Base-by-base conservation (phyloP, 2,329 filamentous ascomycete genomes). In the Juglanconis oblonga region DNA sequence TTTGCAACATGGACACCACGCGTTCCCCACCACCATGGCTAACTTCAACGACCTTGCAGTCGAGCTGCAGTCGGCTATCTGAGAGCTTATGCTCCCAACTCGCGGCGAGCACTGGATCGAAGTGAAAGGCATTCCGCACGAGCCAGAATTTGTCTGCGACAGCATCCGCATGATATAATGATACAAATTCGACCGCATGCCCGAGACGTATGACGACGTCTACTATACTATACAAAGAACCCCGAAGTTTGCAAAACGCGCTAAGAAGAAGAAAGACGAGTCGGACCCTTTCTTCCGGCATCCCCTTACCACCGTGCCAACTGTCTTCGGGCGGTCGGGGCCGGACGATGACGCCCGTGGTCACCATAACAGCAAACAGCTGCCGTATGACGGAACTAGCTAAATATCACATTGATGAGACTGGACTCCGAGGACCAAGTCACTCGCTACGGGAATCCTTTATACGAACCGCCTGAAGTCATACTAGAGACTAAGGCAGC, bases 71-170 rank as follows among this genome's bases (percentile, higher is more conserved):
- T n/a, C 38, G 11, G 47, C 33, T 1, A 57, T 57, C 45, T 57
- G 54, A 45, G 3, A 33, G 14, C 5, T 50, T 5, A 45, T 57
- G 45, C 47, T 57, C 35, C 54, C 54, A 3, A 9, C 32, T 17
- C 45, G 54, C 35, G 54, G 54, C 5, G 14, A 50, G 4, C 45
- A 57, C 35, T 50, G 54, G 54, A 13, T 57, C 11, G 54, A 57
- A 8, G 31, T 50, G 5, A 45, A 57, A 14, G 54, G 54, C 10
- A 29, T 35, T 5, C 42, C 42, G 2, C 53, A 40, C 10, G 32
- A 44, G 8, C 24, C 53, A 11, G 24, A 24, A 1, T 48, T 14
- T 8, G 17, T 55, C 3, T 42, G 32, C 14, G 32, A 48, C 31
- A 48, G 31, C 42, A 48, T 49, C n/a, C n/a, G 53, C 31, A 14